These are phyloP conservation scores for Fusarium palustre DNA, from an alignment of 2,329 filamentous ascomycete genomes.

Conservation along the genomic window DNA sequence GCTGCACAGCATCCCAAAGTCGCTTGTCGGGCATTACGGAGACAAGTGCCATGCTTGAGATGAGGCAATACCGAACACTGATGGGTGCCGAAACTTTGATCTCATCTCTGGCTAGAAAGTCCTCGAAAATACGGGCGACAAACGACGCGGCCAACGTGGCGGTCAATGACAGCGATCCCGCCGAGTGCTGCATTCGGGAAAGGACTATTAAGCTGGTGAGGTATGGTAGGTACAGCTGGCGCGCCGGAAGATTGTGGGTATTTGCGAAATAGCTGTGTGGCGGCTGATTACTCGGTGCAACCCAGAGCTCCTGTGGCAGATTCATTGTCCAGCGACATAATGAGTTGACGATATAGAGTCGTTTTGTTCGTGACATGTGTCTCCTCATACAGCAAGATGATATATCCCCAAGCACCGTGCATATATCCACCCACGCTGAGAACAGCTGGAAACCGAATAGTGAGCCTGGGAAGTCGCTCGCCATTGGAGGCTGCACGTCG, in stretches of 20 bases:
- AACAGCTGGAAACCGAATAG: background rate
- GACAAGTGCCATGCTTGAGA: background rate
- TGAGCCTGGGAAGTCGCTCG: constrained; percentile 4
- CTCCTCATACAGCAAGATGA: background rate
- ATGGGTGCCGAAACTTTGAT: background rate
- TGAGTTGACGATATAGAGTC: background rate
- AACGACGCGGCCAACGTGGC: background rate
- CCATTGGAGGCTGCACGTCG: background rate
- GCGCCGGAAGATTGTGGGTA: background rate
- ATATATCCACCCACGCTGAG: background rate
- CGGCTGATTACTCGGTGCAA: background rate
- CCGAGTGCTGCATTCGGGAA: background rate
- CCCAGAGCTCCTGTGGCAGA: background rate
- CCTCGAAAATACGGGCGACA: background rate
- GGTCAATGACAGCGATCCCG: background rate
- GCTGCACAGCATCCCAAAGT: background rate
- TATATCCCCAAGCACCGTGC: background rate
- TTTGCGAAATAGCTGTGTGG: constrained; percentile 1
- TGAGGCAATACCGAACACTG: background rate
- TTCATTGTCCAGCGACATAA: background rate
- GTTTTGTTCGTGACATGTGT: constrained; percentile 4
- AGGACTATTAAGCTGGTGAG: constrained; percentile 2
- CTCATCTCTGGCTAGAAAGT: background rate
- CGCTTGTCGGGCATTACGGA: background rate
- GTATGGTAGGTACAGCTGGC: background rate